These are phyloP conservation scores for Rhytidhysteron rufulum DNA, from an alignment of 2,329 filamentous ascomycete genomes.

Conservation along the genomic window DNA sequence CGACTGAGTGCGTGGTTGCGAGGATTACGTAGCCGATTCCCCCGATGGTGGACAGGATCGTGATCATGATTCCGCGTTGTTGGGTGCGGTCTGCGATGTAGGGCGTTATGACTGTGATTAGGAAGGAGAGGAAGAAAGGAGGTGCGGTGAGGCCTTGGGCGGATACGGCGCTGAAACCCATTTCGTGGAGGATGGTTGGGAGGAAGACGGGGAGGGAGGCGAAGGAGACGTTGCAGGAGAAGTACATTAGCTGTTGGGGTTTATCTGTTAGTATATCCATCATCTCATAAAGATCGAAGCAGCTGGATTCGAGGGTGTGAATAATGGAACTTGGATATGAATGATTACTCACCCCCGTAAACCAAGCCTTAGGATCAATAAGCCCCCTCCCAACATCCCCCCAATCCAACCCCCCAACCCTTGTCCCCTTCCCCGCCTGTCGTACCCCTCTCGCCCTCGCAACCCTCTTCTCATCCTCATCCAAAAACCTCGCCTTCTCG, in stretches of 20 bases:
- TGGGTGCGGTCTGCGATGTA: constrained; percentile 63
- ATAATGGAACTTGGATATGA: neutral
- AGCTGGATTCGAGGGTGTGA: neutral
- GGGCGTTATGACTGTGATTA: constrained; percentile 58
- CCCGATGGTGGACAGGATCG: constrained; percentile 53
- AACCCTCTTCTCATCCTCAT: constrained; percentile 37
- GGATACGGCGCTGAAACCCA: constrained; percentile 65
- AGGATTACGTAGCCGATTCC: constrained; percentile 63
- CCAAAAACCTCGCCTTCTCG: constrained; percentile 40
- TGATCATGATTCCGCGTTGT: constrained; percentile 61
- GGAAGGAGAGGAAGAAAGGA: constrained; percentile 65
- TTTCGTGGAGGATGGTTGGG: constrained; percentile 45
- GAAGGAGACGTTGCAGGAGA: constrained; percentile 47
- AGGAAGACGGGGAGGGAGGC: constrained; percentile 46
- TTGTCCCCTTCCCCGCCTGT: constrained; percentile 24
- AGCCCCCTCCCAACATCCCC: constrained; percentile 26
- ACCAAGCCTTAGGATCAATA: constrained; percentile 31
- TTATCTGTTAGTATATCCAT: constrained; percentile 1
- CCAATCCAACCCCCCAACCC: constrained; percentile 25
- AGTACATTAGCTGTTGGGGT: constrained; percentile 28
- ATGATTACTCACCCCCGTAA: constrained; percentile 24
- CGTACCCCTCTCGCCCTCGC: constrained; percentile 25
- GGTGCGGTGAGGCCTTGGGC: constrained; percentile 71
- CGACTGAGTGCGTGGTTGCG: constrained; percentile 51
- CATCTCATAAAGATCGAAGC: neutral